phyloP scores from a whole-genome alignment of 2,329 filamentous ascomycete species.

The Elsinoe batatas region DNA sequence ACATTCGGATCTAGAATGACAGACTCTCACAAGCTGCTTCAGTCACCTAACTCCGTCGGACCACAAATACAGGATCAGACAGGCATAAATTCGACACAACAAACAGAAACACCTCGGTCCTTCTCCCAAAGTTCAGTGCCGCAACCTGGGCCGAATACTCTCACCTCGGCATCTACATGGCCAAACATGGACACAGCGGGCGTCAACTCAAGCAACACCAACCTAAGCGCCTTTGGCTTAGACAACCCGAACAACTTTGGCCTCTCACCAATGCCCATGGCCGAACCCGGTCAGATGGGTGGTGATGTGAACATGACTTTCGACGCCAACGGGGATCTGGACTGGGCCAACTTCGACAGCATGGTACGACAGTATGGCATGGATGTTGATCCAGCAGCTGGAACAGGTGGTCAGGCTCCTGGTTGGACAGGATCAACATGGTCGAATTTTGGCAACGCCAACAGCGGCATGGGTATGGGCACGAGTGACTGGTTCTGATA shows the following conservation, averaged over 20 bases:
- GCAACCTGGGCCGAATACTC: background rate
- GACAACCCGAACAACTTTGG: conserved; percentile 13
- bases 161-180: background rate
- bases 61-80: background rate
- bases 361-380: conserved; percentile 38
- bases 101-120: background rate
- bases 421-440: conserved; percentile 18
- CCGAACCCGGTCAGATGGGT: background rate
- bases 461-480: conserved; percentile 20
- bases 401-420: background rate
- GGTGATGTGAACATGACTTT: conserved; percentile 17
- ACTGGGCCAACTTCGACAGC: conserved; percentile 42
- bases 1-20: conserved; percentile 6
- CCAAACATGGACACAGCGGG: background rate
- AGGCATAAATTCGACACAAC: background rate
- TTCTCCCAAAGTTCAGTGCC: background rate
- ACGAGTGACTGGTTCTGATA: conserved; percentile 22
- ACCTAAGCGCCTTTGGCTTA: background rate
- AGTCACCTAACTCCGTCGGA: background rate
- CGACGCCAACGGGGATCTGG: conserved; percentile 32
- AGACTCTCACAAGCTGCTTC: background rate
- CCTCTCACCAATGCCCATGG: background rate
- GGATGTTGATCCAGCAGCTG: conserved; percentile 26
- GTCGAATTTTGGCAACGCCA: conserved; percentile 10
- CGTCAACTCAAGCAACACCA: background rate